Conservation (phyloP, 257 asterid species). For the Solanum verrucosum region DNA sequence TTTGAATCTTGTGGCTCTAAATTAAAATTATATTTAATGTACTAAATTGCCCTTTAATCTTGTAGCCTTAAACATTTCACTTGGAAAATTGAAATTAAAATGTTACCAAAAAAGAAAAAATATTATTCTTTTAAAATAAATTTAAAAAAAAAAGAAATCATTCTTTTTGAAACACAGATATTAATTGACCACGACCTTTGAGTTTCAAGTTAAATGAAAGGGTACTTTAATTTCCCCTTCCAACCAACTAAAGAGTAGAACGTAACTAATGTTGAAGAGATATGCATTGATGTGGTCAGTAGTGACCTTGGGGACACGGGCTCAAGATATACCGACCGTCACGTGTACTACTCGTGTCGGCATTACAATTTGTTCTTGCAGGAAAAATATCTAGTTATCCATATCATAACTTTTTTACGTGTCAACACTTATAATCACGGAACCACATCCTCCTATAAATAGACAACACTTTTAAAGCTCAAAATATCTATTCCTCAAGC, state of each 20-base stretch:
- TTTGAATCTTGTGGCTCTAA: too few species aligned
- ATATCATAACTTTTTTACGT: neutral
- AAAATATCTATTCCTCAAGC: neutral
- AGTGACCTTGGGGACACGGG: neutral
- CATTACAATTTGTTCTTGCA: neutral
- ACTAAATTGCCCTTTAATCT: too few species aligned
- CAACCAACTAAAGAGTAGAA: neutral
- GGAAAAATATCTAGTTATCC: neutral
- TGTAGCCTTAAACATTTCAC: too few species aligned
- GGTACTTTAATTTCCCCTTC: neutral
- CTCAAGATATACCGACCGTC: neutral
- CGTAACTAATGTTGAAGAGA: neutral
- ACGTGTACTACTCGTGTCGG: neutral
- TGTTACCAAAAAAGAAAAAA: too few species aligned
- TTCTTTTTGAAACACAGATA: accelerated
- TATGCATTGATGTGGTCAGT: neutral
- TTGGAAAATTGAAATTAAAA: too few species aligned
- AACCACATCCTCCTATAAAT: neutral
- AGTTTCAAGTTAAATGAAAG: neutral
- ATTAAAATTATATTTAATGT: too few species aligned
- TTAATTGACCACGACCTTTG: neutral
- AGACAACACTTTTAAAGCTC: neutral
- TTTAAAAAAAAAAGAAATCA: too few species aligned
- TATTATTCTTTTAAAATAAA: too few species aligned
- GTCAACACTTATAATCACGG: neutral